Base-by-base conservation (phyloP, 2,329 filamentous ascomycete species). In the Grosmannia serpens region DNA sequence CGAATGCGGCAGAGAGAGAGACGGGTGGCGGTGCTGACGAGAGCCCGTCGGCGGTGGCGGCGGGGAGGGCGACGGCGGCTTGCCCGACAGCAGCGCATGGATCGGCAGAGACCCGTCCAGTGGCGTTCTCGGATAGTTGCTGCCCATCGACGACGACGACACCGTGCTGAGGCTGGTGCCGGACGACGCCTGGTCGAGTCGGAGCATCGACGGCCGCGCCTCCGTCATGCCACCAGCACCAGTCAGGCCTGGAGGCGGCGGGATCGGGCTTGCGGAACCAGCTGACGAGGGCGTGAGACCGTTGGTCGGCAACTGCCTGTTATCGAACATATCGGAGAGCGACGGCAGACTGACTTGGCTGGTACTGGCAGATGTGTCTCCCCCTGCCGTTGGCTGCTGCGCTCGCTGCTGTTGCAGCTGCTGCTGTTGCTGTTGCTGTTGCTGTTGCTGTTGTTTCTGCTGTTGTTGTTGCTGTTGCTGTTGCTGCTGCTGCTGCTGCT, bases 51-150 rank as follows among this genome's bases (percentile, higher is more conserved):
- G 41, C 15, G 50, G 13, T 6, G 55, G 31, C 20, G 53, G 27
- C 26, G 47, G 29, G 13, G 46, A 56, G 3, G 57, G 57, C 33
- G 55, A 54, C n/a, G 56, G 20, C 2, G 59, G 38, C 56, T 61
- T 63, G 24, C 56, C 61, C 5, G 62, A 62, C 13, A 83, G 67
- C 0, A 83, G 69, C 0, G 79, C 75, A 62, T 82, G 79, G 27
- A 83, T 82, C 1, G 80, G 78, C 13, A 83, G 63, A 1, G 77
- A 71, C 0, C 77, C 75, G 44, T 82, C 80, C 53, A 76, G 74
- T 0, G 76, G 73, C 5, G 75, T 76, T 49, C 78, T 71, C 2
- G 74, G 71, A n/a, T 68, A 67, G 27, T 67, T 65, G 26, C 46
- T 55, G 24, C 53, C 22, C 26, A n/a, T 75, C 17, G 69, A 73